Conservation (phyloP, 2,329 filamentous ascomycete genomes). For the Fusarium cicatricum region DNA sequence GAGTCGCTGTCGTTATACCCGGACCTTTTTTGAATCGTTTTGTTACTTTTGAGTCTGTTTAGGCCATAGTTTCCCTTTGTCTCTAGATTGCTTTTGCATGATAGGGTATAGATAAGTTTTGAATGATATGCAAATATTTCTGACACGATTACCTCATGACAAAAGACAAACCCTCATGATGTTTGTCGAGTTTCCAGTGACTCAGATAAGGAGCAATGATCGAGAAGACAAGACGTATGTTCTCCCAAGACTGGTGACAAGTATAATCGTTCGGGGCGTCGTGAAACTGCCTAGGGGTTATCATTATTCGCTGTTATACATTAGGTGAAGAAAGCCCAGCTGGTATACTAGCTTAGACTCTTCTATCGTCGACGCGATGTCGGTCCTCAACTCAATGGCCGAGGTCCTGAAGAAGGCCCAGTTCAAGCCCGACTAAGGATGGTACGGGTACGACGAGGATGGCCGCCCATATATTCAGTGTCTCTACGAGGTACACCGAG, state of each 20-base stretch:
- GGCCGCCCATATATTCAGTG: too few relatives aligned
- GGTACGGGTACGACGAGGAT: too few relatives aligned
- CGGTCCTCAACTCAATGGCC: too few relatives aligned
- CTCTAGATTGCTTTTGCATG: constrained; percentile 14
- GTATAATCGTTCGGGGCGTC: too few relatives aligned
- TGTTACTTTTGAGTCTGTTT: background rate
- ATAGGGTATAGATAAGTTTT: constrained; percentile 21
- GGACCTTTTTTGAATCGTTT: constrained; percentile 13
- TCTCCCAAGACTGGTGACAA: background rate
- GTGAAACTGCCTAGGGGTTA: too few relatives aligned
- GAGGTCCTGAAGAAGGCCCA: too few relatives aligned
- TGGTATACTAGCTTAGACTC: too few relatives aligned
- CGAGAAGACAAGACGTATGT: constrained; percentile 1
- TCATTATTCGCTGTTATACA: too few relatives aligned
- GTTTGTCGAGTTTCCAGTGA: background rate
- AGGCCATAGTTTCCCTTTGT: constrained; percentile 7
- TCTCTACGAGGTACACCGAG: too few relatives aligned
- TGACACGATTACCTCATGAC: background rate
- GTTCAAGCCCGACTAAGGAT: too few relatives aligned
- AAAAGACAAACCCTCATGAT: background rate
- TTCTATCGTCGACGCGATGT: too few relatives aligned
- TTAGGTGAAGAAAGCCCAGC: too few relatives aligned
- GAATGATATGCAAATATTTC: constrained; percentile 38
- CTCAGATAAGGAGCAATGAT: background rate
- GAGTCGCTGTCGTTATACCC: constrained; percentile 38